Evolutionary conservation across 768 basidiomycete genomes (phyloP).

Genomic region (Hygrocybe coccinea): DNA sequence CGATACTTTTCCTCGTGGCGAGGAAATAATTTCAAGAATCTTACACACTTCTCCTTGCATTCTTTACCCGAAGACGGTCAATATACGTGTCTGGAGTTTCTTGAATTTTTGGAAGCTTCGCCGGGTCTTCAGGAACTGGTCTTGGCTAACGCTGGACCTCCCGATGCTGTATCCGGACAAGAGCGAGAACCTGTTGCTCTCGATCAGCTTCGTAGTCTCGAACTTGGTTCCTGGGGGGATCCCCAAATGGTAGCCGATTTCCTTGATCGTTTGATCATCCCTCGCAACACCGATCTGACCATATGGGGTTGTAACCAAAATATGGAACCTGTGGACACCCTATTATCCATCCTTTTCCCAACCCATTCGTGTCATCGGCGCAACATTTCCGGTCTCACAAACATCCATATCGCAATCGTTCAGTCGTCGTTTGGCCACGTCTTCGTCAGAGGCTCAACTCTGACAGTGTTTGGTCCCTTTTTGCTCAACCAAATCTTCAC

Average conservation of each 20-base stretch:
- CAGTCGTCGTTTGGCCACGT: too few species aligned
- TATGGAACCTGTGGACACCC: too few species aligned
- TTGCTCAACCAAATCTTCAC: neutral
- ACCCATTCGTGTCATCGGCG: too few species aligned
- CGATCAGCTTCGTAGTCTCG: neutral
- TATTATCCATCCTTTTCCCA: too few species aligned
- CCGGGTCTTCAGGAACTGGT: neutral
- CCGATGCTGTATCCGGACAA: neutral
- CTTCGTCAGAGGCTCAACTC: neutral
- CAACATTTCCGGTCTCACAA: too few species aligned
- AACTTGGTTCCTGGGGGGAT: neutral
- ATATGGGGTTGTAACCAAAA: too few species aligned
- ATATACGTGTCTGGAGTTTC: neutral
- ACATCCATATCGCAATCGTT: too few species aligned
- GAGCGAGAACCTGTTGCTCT: neutral
- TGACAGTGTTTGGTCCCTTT: neutral
- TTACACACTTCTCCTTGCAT: neutral
- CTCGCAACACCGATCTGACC: too few species aligned
- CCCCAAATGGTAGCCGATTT: too few species aligned
- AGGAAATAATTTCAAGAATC: neutral
- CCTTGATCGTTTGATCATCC: too few species aligned
- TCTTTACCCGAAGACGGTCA: neutral
- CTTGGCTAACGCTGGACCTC: neutral
- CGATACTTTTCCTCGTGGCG: neutral
- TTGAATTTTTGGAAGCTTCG: neutral